Evolutionary conservation across 2,329 filamentous ascomycete species (phyloP).

Genomic region (Emydomyces testavorans): DNA sequence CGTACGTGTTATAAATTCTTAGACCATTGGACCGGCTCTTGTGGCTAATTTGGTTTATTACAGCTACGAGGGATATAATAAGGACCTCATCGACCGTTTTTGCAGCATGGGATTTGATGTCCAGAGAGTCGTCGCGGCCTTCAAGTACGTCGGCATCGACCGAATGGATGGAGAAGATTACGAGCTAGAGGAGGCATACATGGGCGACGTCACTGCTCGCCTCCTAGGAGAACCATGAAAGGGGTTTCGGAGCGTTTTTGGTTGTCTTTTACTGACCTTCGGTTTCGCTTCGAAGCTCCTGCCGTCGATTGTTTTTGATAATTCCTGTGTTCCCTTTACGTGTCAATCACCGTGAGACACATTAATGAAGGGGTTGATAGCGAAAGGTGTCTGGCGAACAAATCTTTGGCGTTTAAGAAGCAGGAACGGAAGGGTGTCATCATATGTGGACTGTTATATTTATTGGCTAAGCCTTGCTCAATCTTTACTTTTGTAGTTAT

Average conservation of each 20-base stretch:
- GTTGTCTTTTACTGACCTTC: constrained; percentile 9
- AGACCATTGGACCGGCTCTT: neutral
- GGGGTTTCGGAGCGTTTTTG: neutral
- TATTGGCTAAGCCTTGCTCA: neutral
- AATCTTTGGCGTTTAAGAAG: constrained; percentile 14
- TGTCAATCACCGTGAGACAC: constrained; percentile 12
- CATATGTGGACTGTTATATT: neutral
- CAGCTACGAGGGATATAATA: constrained; percentile 82
- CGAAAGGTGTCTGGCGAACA: constrained; percentile 27
- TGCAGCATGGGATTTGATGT: constrained; percentile 84
- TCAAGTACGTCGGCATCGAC: constrained; percentile 70
- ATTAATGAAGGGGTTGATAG: constrained; percentile 17
- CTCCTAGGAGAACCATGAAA: constrained; percentile 63
- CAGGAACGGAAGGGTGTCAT: constrained; percentile 7
- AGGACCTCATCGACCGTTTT: constrained; percentile 70
- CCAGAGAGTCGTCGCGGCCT: constrained; percentile 73
- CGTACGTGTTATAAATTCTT: constrained; percentile 31
- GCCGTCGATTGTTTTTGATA: neutral
- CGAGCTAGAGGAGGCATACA: constrained; percentile 76
- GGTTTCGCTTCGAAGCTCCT: constrained; percentile 1
- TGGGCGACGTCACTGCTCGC: constrained; percentile 78
- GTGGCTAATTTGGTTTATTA: constrained; percentile 23
- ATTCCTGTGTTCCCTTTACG: constrained; percentile 3
- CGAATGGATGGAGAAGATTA: constrained; percentile 67
- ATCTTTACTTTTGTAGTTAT: neutral